Evolutionary conservation across 768 basidiomycete genomes (phyloP), one percentile per base, ranked within the genome.

Genomic region (Tulasnella sp.): DNA sequence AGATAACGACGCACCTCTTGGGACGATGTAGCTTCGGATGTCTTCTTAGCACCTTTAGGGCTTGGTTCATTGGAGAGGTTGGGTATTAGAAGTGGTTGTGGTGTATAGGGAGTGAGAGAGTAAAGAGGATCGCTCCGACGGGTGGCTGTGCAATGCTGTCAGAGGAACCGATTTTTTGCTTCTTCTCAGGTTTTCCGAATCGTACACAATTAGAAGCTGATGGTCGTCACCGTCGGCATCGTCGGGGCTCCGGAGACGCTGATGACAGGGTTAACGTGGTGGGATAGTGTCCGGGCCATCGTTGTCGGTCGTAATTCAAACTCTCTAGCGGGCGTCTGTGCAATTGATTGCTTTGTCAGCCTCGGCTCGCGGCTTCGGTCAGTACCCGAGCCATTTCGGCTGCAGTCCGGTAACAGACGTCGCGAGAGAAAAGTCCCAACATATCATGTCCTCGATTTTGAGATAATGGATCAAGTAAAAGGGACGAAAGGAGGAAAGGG

Each of bases 61-160:
- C 54, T 14, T 54, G 64, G 31, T 69, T 69, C 64, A 69, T 69
- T 28, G 1, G 16, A 28, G 58, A 28, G 18, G 34, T 28, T 69
- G 64, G 28, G 31, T 31, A 28, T 69, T 28, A 37, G 31, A 69
- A 37, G 31, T 14, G 34, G 34, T 69, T 28, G 64, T 69, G 28
- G 64, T 69, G 64, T 54, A 69, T 7, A 69, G 31, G 34, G 64
- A 69, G 34, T 1, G 28, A 37, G 64, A 69, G 34, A 69, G 34
- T 31, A 69, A 69, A 69, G 64, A 7, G 31, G 28, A 34, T 28
- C 6, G 64, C 64, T 69, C 64, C 64, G 64, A 34, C 34, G 20
- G 28, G 64, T 69, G 64, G 34, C 64, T 28, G 31, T 69, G 64
- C 64, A 37, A 69, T 69, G 64, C 64, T 24, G 64, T 69, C 64